Evolutionary conservation across 1,139 yeast genomes (phyloP).

Genomic region (Candida albicans): DNA sequence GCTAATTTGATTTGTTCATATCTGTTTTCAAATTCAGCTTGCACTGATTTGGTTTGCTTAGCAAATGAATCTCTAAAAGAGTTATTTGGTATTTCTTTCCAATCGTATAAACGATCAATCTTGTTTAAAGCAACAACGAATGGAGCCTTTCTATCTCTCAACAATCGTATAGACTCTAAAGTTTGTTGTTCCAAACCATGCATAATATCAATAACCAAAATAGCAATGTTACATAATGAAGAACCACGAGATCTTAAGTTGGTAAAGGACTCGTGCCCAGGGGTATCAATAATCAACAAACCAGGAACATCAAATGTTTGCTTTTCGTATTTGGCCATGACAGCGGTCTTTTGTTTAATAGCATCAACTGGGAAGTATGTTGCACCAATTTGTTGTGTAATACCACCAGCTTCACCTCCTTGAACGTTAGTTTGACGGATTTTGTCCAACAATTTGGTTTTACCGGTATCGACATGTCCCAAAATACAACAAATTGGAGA

Average conservation of each 20-base stretch:
- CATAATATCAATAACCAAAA: slow-evolving; percentile 96
- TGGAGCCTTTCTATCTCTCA: slow-evolving; percentile 97
- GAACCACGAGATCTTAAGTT: slow-evolving; percentile 99
- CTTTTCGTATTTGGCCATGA: slow-evolving; percentile 84
- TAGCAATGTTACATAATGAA: slow-evolving; percentile 97
- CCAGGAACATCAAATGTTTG: slow-evolving; percentile 95
- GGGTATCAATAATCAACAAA: slow-evolving; percentile 92
- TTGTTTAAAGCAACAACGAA: slow-evolving; percentile 95
- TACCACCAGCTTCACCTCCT: slow-evolving; percentile 99
- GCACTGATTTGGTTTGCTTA: slow-evolving; percentile 79
- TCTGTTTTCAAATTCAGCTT: slow-evolving; percentile 88
- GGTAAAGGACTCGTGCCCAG: slow-evolving; percentile 99
- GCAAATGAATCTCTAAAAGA: slow-evolving; percentile 93
- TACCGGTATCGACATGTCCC: slow-evolving; percentile 99
- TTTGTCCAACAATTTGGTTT: slow-evolving; percentile 92
- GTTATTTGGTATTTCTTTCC: slow-evolving; percentile 88
- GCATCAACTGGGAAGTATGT: slow-evolving; percentile 98
- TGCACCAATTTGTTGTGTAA: slow-evolving; percentile 99
- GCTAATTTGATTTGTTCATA: slow-evolving; percentile 84
- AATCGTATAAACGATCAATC: slow-evolving; percentile 94
- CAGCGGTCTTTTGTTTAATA: slow-evolving; percentile 84
- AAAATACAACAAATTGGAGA: slow-evolving; percentile 98
- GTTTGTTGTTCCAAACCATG: slow-evolving; percentile 99
- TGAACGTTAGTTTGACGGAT: slow-evolving; percentile 98
- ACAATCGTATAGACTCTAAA: slow-evolving; percentile 83